Evolutionary conservation across 2,329 filamentous ascomycete genomes (phyloP), one percentile per base, ranked within the genome.

Genomic region (Fusarium sp.): DNA sequence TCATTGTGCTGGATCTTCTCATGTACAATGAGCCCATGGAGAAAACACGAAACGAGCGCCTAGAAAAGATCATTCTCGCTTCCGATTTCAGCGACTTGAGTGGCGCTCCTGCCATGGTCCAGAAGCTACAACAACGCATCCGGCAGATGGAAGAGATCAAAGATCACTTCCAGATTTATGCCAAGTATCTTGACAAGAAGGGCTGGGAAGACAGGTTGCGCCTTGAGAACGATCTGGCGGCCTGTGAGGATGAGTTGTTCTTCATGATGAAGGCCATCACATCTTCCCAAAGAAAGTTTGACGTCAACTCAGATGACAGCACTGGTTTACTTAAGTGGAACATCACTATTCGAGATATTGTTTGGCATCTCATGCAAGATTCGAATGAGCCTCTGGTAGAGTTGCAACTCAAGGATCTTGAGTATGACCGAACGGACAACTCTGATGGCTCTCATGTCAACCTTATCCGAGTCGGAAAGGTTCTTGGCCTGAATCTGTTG

Each of bases 221-320:
- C n/a, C 86, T 99, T 42, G 96, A 99, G 76, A 91, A 92, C 52
- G 96, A 99, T 76, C 83, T 99, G 51, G 88, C 93, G 11, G 89
- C 89, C 20, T 97, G 93, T 75, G 96, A 98, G 78, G 96, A 99
- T 74, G 97, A 99, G 79, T 82, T 99, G 10, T 99, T 99, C 85
- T 99, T 99, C 82, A 92, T 99, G 84, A 98, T 99, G 96, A 98
- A 99, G 75, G 97, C 96, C 38, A 99, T 99, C 77, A 99, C 96
- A 2, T 97, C 94, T 4, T 97, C 95, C 7, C 96, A 99, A 79
- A 87, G 94, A 62, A 96, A 94, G 77, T 90, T 89, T 67, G 93
- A 97, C 87, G 72, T 74, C 46, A 84, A 88, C 50, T 88, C 89
- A 34, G 62, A 60, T 8, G 88, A 93, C 67, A 91, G 90, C 58